These are phyloP conservation scores for Gossypium schwendimanii DNA, from an alignment of 441 rosid genomes.

Conservation along the genomic window DNA sequence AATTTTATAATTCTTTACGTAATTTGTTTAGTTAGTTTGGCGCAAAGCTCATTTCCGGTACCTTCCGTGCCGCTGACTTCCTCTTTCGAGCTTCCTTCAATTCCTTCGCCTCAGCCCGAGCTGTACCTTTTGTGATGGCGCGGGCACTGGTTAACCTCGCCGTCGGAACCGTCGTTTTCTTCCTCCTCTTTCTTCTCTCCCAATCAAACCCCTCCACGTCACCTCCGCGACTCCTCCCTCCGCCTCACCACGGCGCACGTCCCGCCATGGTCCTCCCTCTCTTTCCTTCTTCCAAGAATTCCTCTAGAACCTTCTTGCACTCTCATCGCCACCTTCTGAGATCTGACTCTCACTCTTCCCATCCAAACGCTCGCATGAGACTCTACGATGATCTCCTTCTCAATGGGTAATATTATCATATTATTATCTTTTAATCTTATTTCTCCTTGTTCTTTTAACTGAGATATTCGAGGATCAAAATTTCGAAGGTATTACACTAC, in stretches of 20 bases:
- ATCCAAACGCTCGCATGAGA: conserved; percentile 62
- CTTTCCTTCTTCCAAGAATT: conserved; percentile 35
- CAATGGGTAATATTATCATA: conserved; percentile 43
- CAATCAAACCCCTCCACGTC: conserved; percentile 22
- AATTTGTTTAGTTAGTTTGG: neutral
- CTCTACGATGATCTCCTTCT: conserved; percentile 91
- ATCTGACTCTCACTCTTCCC: conserved; percentile 27
- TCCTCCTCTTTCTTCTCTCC: conserved; percentile 12
- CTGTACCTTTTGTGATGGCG: conserved; percentile 21
- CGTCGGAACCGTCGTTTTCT: conserved; percentile 9
- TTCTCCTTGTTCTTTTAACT: neutral
- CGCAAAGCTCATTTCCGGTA: neutral
- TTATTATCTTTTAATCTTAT: neutral
- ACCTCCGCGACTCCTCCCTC: conserved; percentile 16
- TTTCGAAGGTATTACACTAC: conserved; percentile 68
- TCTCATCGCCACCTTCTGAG: conserved; percentile 53
- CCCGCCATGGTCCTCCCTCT: conserved; percentile 65
- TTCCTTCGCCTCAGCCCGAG: neutral
- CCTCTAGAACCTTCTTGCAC: conserved; percentile 27
- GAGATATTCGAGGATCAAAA: neutral
- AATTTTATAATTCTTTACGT: too few species aligned
- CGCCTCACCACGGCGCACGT: conserved; percentile 24
- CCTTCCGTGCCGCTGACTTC: neutral
- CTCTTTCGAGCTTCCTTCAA: conserved; percentile 5
- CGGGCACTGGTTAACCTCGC: conserved; percentile 10